Conservation (phyloP, 257 asterid genomes). For the Solanum clarkiae region DNA sequence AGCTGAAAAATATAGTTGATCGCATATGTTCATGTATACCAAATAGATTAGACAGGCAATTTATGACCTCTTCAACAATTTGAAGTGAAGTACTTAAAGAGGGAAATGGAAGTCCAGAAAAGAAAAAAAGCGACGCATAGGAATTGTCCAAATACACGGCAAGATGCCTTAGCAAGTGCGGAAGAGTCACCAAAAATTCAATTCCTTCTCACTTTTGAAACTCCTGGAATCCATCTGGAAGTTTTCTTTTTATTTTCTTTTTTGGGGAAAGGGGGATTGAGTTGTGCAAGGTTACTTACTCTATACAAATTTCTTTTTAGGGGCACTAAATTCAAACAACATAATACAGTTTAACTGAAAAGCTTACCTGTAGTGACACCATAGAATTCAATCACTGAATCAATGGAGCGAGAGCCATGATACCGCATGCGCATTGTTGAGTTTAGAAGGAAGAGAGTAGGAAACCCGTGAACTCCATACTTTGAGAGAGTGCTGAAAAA, state of each 20-base stretch:
- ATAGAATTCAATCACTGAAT: constrained; percentile 60
- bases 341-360: not conserved
- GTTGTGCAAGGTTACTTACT: not conserved
- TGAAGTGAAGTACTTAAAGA: not conserved
- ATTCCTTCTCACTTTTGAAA: not conserved
- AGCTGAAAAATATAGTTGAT: not conserved
- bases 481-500: constrained; percentile 79
- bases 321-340: not conserved
- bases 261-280: not conserved
- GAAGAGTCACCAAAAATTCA: not conserved
- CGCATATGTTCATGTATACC: not conserved
- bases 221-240: not conserved
- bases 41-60: not conserved
- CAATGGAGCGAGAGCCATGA: constrained; percentile 79
- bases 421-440: constrained; percentile 71
- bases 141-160: not conserved
- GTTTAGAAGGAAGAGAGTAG: constrained; percentile 66
- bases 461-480: constrained; percentile 94
- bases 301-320: not conserved
- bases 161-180: not conserved
- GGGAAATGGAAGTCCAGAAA: not conserved
- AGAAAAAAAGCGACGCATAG: not conserved
- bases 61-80: not conserved
- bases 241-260: not conserved
- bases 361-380: constrained; percentile 67